phyloP scores from a whole-genome alignment of 345 rosid species.

The Reutealis trisperma region DNA sequence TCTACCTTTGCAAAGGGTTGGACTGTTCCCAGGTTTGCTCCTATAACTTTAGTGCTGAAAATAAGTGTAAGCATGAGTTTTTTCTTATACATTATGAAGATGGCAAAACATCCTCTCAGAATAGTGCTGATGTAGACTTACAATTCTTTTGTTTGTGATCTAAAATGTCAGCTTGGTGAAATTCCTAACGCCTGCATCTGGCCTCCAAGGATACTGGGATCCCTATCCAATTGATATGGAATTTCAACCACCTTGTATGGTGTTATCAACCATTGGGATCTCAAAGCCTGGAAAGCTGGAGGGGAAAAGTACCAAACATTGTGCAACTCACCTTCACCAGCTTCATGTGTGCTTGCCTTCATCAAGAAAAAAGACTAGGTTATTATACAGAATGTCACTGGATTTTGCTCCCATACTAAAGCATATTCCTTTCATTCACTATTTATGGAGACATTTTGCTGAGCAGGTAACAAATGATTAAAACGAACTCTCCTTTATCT shows the following conservation, averaged over 20 bases:
- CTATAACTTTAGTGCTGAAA: not conserved
- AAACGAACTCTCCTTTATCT: not conserved
- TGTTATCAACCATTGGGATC: constrained; percentile 90
- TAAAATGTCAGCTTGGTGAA: constrained; percentile 71
- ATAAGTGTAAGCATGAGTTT: not conserved
- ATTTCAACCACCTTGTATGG: constrained; percentile 95
- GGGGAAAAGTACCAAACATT: constrained; percentile 70
- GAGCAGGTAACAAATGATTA: constrained; percentile 60
- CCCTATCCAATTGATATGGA: constrained; percentile 99
- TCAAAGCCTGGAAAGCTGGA: constrained; percentile 94
- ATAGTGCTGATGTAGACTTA: not conserved
- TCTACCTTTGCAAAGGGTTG: constrained; percentile 99
- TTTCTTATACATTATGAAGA: not conserved
- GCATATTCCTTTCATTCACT: constrained; percentile 78
- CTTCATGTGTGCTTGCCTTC: constrained; percentile 97
- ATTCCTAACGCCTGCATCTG: constrained; percentile 84
- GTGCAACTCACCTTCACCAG: constrained; percentile 93
- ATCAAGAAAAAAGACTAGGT: constrained; percentile 73
- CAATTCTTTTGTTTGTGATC: constrained; percentile 4
- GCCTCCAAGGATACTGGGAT: constrained; percentile 97
- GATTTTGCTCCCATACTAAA: constrained; percentile 91
- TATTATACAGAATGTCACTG: constrained; percentile 87
- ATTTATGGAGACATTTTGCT: constrained; percentile 91
- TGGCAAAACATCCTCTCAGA: not conserved
- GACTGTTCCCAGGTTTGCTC: constrained; percentile 86